Evolutionary conservation across 2,329 filamentous ascomycete genomes (phyloP).

Genomic region (Aspergillus sp.): DNA sequence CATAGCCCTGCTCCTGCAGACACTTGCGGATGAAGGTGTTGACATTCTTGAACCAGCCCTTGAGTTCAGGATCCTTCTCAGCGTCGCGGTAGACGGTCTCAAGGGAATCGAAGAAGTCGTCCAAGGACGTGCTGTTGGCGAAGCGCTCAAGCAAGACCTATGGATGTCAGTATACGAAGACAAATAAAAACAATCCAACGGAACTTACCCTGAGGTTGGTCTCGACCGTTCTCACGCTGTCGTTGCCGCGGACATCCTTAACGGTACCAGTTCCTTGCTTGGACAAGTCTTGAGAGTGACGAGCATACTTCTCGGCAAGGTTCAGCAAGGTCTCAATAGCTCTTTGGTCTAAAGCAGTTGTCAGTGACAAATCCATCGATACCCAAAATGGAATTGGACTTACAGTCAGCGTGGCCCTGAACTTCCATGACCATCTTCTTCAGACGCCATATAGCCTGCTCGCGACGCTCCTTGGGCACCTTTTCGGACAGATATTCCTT

Average conservation of each 20-base stretch:
- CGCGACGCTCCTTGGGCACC: conserved; percentile 84
- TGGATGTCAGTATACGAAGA: conserved; percentile 18
- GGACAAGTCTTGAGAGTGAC: conserved; percentile 61
- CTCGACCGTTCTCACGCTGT: conserved; percentile 40
- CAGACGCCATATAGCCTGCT: conserved; percentile 83
- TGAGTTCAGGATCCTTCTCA: conserved; percentile 77
- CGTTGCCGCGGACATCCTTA: conserved; percentile 45
- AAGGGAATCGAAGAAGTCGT: conserved; percentile 79
- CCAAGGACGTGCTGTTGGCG: conserved; percentile 84
- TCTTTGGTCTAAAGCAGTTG: conserved; percentile 56
- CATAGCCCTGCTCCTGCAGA: conserved; percentile 82
- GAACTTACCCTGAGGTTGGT: conserved; percentile 63
- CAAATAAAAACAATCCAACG: background rate
- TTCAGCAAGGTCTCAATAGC: conserved; percentile 82
- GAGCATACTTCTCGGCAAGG: conserved; percentile 76
- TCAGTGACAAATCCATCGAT: background rate
- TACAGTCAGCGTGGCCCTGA: conserved; percentile 86
- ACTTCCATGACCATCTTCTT: conserved; percentile 99
- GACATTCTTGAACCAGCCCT: conserved; percentile 77
- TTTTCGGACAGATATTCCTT: conserved; percentile 76
- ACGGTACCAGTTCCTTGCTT: conserved; percentile 61
- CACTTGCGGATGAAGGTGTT: conserved; percentile 73
- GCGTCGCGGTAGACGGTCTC: conserved; percentile 81
- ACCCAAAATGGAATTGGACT: conserved; percentile 19
- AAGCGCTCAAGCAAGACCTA: conserved; percentile 88